These are phyloP conservation scores for Pilasporangium apinafurcum DNA, from an alignment of 352 stramenopile species.

Conservation along the genomic window DNA sequence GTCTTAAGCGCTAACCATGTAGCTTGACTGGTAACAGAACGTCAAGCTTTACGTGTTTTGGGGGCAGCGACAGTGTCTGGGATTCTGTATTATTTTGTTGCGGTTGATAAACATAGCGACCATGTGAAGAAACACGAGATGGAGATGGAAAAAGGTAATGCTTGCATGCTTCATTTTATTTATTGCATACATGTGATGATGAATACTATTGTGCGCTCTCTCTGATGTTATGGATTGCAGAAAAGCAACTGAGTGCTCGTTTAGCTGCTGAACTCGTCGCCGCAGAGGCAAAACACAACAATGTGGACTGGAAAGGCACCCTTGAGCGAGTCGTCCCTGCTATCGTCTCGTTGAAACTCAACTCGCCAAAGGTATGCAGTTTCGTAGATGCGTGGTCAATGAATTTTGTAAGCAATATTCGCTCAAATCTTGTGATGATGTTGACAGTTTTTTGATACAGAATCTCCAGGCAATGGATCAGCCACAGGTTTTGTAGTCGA, in stretches of 20 bases:
- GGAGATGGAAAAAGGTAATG: slow-evolving; percentile 52
- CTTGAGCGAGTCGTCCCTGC: slow-evolving; percentile 78
- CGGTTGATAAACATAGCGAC: slow-evolving; percentile 27
- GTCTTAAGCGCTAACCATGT: too few species aligned
- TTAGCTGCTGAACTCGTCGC: slow-evolving; percentile 60
- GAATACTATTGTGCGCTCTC: not conserved
- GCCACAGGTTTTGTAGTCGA: slow-evolving; percentile 93
- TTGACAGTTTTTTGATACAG: slow-evolving; percentile 86
- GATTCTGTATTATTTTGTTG: slow-evolving; percentile 44
- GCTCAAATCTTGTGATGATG: not conserved
- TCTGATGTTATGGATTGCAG: slow-evolving; percentile 10
- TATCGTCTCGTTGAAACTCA: slow-evolving; percentile 87
- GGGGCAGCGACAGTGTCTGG: slow-evolving; percentile 24
- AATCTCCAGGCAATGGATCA: slow-evolving; percentile 80
- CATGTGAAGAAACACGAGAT: slow-evolving; percentile 47
- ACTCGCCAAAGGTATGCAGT: slow-evolving; percentile 66
- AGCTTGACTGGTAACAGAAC: too few species aligned
- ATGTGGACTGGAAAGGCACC: slow-evolving; percentile 78
- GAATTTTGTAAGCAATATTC: not conserved
- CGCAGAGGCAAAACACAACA: slow-evolving; percentile 61
- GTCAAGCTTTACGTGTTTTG: slow-evolving; percentile 7
- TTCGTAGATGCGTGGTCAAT: not conserved
- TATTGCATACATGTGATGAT: not conserved
- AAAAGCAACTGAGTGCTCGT: slow-evolving; percentile 57
- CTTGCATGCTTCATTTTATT: not conserved